Evolutionary conservation across 1,139 yeast genomes (phyloP).

Genomic region (Nakaseomyces uthaithaninus): DNA sequence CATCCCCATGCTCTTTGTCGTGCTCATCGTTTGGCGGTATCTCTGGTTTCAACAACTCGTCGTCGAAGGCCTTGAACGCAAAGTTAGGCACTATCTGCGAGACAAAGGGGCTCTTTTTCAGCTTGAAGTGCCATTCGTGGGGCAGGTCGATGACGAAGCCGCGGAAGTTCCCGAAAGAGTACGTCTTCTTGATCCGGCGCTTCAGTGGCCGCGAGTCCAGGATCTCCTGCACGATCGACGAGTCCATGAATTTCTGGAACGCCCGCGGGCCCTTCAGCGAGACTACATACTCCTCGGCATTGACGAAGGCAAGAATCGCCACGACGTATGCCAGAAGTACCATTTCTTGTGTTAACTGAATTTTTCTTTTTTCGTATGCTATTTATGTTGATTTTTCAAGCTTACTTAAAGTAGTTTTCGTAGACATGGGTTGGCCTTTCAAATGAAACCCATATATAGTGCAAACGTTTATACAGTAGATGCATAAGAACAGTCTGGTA

Average conservation of each 20-base stretch:
- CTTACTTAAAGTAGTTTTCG: too few species aligned
- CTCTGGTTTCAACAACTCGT: constrained; percentile 16
- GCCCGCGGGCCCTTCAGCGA: constrained; percentile 24
- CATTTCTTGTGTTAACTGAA: neutral
- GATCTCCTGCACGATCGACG: constrained; percentile 19
- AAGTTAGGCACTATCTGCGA: constrained; percentile 56
- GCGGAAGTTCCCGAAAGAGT: constrained; percentile 51
- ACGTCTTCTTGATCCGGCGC: constrained; percentile 34
- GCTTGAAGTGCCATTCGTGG: constrained; percentile 26
- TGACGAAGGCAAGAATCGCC: neutral
- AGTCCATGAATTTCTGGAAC: constrained; percentile 21
- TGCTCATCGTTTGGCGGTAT: constrained; percentile 1
- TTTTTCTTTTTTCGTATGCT: neutral
- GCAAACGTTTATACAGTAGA: too few species aligned
- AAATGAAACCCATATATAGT: too few species aligned
- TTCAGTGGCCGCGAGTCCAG: constrained; percentile 15
- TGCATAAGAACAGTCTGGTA: too few species aligned
- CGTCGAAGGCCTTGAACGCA: constrained; percentile 41
- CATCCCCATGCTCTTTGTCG: constrained; percentile 9
- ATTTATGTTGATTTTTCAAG: too few species aligned
- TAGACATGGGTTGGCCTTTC: too few species aligned
- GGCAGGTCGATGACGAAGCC: constrained; percentile 59
- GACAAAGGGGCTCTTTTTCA: constrained; percentile 38
- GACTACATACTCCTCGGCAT: constrained; percentile 24
- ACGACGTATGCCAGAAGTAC: neutral